Evolutionary conservation across 345 rosid genomes (phyloP), one percentile per base, ranked within the genome.

Genomic region (Limnanthes douglasii): DNA sequence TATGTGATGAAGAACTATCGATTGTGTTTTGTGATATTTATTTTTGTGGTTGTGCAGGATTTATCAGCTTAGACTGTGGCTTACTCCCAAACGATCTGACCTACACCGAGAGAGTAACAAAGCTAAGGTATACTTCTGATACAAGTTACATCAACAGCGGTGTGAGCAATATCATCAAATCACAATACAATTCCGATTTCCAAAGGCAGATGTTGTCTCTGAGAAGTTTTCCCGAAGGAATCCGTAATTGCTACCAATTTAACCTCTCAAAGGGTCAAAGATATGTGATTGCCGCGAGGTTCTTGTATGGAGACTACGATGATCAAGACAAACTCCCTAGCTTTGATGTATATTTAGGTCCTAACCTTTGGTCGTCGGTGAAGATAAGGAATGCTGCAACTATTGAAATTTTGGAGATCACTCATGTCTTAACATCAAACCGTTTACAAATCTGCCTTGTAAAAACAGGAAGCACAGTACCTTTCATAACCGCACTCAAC

Each of bases 221-320:
- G 23, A 57, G 63, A 57, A 50, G 48, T 37, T 57, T 57, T 41
- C 63, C 53, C 22, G 39, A 39, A 33, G 53, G 57, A 22, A 30
- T 26, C 32, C 45, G 63, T 44, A 57, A 57, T 13, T 57, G 63
- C 34, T 57, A 57, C 57, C 44, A 50, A 33, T 32, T 57, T 39
- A 45, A 51, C 6, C 55, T 56, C 38, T 48, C 11, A 15, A 42
- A 36, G 0, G 37, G 49, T 2, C 6, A 20, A 13, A 48, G 43
- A 48, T 57, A 45, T 45, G 5, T 57, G 43, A 40, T 57, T 5
- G 51, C 57, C 45, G 63, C 48, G 22, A 20, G 43, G 0, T 57
- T 57, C 37, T 31, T 57, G 10, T 57, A 57, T 45, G 63, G 57
- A 6, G 41, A 57, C 29, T 57, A 57, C 6, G 57, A 57, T n/a